Percentiles rank a stretch among this genome's conserved stretches.
These are phyloP conservation scores for Suillus weaverae DNA, from an alignment of 768 basidiomycete genomes.

Conservation along the genomic window DNA sequence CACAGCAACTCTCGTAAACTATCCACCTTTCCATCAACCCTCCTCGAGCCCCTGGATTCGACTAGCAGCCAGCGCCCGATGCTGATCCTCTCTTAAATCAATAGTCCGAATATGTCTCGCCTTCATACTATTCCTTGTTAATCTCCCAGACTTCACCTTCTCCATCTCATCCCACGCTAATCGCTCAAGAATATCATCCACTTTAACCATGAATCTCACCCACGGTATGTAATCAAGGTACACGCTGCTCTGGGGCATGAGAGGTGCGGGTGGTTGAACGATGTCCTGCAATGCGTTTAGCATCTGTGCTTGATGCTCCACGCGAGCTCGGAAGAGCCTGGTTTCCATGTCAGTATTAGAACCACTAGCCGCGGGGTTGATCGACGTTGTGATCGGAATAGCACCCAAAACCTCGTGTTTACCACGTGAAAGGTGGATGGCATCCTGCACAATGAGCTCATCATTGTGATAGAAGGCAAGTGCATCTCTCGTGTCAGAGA, in stretches of 20 bases:
- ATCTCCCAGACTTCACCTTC: constrained; percentile 37
- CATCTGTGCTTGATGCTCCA: constrained; percentile 44
- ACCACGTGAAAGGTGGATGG: constrained; percentile 50
- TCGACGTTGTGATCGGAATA: constrained; percentile 35
- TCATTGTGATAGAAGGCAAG: constrained; percentile 44
- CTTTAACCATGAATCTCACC: constrained; percentile 60
- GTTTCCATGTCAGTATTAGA: constrained; percentile 18
- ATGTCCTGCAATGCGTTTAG: constrained; percentile 48
- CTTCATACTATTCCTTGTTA: constrained; percentile 59
- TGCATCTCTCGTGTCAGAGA: constrained; percentile 20
- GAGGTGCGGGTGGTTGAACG: constrained; percentile 41
- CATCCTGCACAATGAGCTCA: constrained; percentile 47
- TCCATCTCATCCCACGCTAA: constrained; percentile 35
- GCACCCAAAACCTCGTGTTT: constrained; percentile 30
- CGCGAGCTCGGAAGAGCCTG: constrained; percentile 39
- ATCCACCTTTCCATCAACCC: constrained; percentile 4
- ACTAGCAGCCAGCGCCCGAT: constrained; percentile 33
- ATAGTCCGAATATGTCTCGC: constrained; percentile 46
- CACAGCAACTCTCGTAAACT: constrained; percentile 9
- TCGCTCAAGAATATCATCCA: constrained; percentile 52
- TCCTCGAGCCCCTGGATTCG: constrained; percentile 12
- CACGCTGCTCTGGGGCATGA: constrained; percentile 46
- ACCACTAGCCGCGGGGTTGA: constrained; percentile 31
- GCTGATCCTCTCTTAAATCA: constrained; percentile 37
- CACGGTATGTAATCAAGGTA: constrained; percentile 72